Evolutionary conservation across 2,329 filamentous ascomycete genomes (phyloP).

Genomic region (Akanthomyces lecanii): DNA sequence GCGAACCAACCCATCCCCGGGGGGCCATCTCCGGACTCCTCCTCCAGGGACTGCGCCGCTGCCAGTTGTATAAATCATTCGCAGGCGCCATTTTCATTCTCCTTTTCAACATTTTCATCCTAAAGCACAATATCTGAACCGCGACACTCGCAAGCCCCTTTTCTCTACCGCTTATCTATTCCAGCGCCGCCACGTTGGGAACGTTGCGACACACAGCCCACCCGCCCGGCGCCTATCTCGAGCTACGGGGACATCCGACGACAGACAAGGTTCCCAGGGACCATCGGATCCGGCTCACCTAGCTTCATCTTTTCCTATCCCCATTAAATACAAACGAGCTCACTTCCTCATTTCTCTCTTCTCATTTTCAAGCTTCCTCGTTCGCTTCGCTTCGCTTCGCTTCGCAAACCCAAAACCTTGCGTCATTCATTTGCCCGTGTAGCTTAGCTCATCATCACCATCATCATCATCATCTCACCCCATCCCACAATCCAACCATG

Average conservation of each 20-base stretch:
- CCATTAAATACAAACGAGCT: neutral
- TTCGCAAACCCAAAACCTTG: neutral
- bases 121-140: no score
- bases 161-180: neutral
- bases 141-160: no score
- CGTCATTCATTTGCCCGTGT: neutral
- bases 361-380: neutral
- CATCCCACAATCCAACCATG: constrained; percentile 38
- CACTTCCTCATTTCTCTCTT: neutral
- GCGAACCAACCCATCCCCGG: neutral
- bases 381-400: no score
- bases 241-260: constrained; percentile 13
- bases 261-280: constrained; percentile 1
- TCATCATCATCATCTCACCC: neutral
- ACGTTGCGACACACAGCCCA: neutral
- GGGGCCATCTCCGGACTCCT: constrained; percentile 7
- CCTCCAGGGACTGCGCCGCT: neutral
- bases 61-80: neutral
- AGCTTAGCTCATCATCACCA: neutral
- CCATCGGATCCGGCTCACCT: constrained; percentile 4
- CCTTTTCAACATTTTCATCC: neutral
- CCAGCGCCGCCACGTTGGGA: neutral
- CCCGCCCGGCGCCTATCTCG: neutral
- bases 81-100: neutral
- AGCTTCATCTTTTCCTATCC: neutral